phyloP scores from a whole-genome alignment of 1,284 basidiomycete species.

The Puccinia polysora region DNA sequence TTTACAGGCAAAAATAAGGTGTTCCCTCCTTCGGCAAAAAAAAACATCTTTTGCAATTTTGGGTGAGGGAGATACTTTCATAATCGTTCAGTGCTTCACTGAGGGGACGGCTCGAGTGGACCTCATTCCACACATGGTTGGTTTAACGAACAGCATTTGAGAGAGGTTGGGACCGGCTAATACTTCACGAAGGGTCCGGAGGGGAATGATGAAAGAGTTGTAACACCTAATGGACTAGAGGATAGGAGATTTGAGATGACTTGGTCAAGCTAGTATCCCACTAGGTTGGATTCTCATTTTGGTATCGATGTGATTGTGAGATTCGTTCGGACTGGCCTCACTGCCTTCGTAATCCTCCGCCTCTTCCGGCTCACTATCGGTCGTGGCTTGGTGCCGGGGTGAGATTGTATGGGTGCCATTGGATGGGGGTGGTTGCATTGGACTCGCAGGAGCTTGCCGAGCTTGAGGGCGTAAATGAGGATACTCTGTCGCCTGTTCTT shows the following conservation, averaged over 20 bases:
- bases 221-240: too few species aligned
- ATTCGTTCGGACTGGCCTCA: slow-evolving; percentile 4
- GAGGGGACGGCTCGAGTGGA: too few species aligned
- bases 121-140: too few species aligned
- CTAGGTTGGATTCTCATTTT: background rate
- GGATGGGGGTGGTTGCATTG: background rate
- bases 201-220: too few species aligned
- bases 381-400: background rate
- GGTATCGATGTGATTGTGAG: background rate
- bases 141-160: too few species aligned
- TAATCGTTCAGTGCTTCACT: too few species aligned
- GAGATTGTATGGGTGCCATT: background rate
- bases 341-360: background rate
- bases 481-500: background rate
- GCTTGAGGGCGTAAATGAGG: background rate
- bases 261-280: background rate
- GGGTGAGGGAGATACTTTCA: too few species aligned
- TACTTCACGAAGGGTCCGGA: too few species aligned
- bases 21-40: too few species aligned
- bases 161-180: too few species aligned
- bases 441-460: background rate
- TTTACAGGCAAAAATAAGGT: too few species aligned
- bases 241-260: background rate
- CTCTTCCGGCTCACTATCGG: background rate
- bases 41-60: too few species aligned